Evolutionary conservation across 2,329 filamentous ascomycete genomes (phyloP), one percentile per base, ranked within the genome.

Genomic region (Aspergillus unguis): DNA sequence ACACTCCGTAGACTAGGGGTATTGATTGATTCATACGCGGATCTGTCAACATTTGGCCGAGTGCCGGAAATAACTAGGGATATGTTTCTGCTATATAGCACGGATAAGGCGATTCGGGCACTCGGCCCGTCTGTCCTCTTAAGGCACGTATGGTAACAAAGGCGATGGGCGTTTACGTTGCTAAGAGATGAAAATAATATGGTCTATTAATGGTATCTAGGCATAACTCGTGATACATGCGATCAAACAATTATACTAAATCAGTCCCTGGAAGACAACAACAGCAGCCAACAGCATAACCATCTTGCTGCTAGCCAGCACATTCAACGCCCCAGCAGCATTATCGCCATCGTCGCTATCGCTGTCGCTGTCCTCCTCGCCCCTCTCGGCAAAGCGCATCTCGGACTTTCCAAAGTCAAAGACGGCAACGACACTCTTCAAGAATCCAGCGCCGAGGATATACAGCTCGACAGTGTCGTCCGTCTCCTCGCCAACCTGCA

Each of bases 391-490:
- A 44, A 62, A 62, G 8, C 48, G 53, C 71, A 79, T 70, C 65
- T 74, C 63, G n/a, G 61, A 67, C 28, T 70, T 72, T 6, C 75
- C 76, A 49, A 80, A 68, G 63, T 80, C 77, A 59, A 78, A 80
- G 1, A 80, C 75, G 3, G 73, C 65, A 6, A 80, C 63, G 0
- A 80, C 76, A 52, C 76, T 77, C 63, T 75, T 77, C 65, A 78
- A 65, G 60, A 77, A 80, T 6, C 69, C 67, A 54, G 75, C 75
- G 0, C 77, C 77, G 1, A 59, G 55, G 10, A 66, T 63, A 45
- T 56, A 62, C 33, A 52, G 29, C 45, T 53, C 50, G 28, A 60
- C 35, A 29, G 53, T 48, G 31, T 49, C 33, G 3, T 23, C 25
- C 26, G 54, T 44, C 37, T 50, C 44, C 6, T 50, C 48, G 44